Evolutionary conservation across 805 yeast genomes (phyloP).

Genomic region (Zygoascus biomembranicola): DNA sequence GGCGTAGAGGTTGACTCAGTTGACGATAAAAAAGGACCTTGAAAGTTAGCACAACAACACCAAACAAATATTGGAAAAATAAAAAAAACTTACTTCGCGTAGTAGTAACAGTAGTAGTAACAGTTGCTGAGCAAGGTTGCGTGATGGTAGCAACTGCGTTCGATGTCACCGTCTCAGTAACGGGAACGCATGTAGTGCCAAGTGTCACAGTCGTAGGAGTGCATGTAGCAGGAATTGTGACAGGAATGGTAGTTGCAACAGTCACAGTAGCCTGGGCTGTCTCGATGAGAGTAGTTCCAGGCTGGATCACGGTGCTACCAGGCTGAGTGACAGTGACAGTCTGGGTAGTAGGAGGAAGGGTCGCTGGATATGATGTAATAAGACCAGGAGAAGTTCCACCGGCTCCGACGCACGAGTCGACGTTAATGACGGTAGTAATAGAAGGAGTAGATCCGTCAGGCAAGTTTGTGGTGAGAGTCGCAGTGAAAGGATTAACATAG

Average conservation of each 20-base stretch:
- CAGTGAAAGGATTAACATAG: constrained; percentile 14
- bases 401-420: constrained; percentile 10
- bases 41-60: constrained; percentile 5
- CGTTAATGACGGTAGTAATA: constrained; percentile 18
- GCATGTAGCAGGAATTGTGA: constrained; percentile 7
- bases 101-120: constrained; percentile 7
- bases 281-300: constrained; percentile 11
- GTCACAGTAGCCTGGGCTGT: constrained; percentile 11
- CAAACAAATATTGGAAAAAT: constrained; percentile 3
- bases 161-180: constrained; percentile 5
- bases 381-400: not conserved
- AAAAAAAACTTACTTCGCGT: constrained; percentile 5
- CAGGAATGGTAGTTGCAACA: constrained; percentile 6
- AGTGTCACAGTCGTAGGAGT: constrained; percentile 7
- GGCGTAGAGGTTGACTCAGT: constrained; percentile 29
- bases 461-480: constrained; percentile 28
- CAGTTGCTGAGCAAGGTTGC: constrained; percentile 7
- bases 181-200: constrained; percentile 4
- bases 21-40: constrained; percentile 29
- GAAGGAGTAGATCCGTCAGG: constrained; percentile 44
- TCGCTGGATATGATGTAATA: constrained; percentile 6
- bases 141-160: constrained; percentile 14
- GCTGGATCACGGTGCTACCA: constrained; percentile 8
- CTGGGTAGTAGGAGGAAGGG: constrained; percentile 11
- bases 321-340: constrained; percentile 15